Base-by-base conservation (phyloP, 2,329 filamentous ascomycete genomes). In the Colletotrichum eleusines region DNA sequence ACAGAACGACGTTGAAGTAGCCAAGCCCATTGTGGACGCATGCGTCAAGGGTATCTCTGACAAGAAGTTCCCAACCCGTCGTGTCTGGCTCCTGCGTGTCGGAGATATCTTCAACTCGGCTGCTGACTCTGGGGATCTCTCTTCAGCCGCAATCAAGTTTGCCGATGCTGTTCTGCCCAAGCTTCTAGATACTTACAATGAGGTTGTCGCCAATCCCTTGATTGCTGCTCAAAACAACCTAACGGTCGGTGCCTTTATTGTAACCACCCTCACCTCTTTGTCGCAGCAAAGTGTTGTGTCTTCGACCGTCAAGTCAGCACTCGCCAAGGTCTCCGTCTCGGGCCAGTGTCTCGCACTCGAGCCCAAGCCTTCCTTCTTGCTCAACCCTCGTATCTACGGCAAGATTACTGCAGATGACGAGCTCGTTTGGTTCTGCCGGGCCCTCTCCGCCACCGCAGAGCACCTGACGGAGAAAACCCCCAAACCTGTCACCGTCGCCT, bases 361-460 rank as follows among this genome's bases (percentile, higher is more conserved):
- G n/a, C 90, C 93, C 0, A 97, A 97, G 78, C 91, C 93, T 18
- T 97, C 95, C 0, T 96, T 97, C 79, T 84, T 98, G 26, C 85
- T 98, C 7, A 97, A 93, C 76, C 88, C 92, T 42, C 92, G 93
- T 72, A 89, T 97, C 6, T 98, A 96, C 81, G 90, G 91, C 46
- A 98, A 97, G 77, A 77, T 97, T 31, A 86, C 87, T 2, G 82
- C 85, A 0, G 90, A 92, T 66, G 92, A 95, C 63, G 96, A 99
- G 76, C 84, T 94, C 26, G 85, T 84, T 64, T 98, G 96, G 93
- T 87, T 93, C 62, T 84, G 91, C 51, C 88, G 90, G 73, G 91
- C 94, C 38, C 83, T 98, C 59, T 83, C 87, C 20, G 87, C 90
- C 33, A 82, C 92, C 20, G 87, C 90, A 20, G 78, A 84, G 20